Conservation (phyloP, 805 yeast genomes). For the Lachancea nothofagi region DNA sequence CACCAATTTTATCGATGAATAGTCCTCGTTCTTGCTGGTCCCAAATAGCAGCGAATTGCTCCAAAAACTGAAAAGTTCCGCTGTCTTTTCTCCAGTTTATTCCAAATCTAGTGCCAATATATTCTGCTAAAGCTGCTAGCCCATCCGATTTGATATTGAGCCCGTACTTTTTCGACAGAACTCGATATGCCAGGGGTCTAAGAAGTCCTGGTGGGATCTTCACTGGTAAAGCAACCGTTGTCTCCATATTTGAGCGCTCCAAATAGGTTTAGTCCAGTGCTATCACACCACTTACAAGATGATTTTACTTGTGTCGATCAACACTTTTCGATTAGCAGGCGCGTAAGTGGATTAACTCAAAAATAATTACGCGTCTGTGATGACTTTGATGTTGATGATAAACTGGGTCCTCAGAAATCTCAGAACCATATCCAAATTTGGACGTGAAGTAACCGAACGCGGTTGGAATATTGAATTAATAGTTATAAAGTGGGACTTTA, state of each 20-base stretch:
- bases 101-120: constrained; percentile 73
- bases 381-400: too few species aligned
- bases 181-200: constrained; percentile 86
- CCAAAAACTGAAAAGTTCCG: constrained; percentile 40
- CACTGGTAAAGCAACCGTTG: constrained; percentile 53
- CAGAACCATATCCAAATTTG: too few species aligned
- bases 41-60: constrained; percentile 77
- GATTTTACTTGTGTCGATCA: too few species aligned
- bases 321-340: too few species aligned
- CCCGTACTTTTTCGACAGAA: constrained; percentile 88
- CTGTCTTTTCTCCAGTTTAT: constrained; percentile 63
- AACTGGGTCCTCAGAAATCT: too few species aligned
- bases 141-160: constrained; percentile 86
- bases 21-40: constrained; percentile 83
- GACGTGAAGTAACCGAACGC: too few species aligned
- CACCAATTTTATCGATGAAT: constrained; percentile 73
- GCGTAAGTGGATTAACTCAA: too few species aligned
- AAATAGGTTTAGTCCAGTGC: too few species aligned
- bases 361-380: too few species aligned
- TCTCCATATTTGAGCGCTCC: constrained; percentile 2
- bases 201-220: constrained; percentile 73
- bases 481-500: too few species aligned
- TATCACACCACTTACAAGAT: too few species aligned
- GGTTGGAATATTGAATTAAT: too few species aligned
- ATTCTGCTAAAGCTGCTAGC: constrained; percentile 62